Conservation (phyloP, 1,284 basidiomycete species). For the Pulchroboletus neoregius region DNA sequence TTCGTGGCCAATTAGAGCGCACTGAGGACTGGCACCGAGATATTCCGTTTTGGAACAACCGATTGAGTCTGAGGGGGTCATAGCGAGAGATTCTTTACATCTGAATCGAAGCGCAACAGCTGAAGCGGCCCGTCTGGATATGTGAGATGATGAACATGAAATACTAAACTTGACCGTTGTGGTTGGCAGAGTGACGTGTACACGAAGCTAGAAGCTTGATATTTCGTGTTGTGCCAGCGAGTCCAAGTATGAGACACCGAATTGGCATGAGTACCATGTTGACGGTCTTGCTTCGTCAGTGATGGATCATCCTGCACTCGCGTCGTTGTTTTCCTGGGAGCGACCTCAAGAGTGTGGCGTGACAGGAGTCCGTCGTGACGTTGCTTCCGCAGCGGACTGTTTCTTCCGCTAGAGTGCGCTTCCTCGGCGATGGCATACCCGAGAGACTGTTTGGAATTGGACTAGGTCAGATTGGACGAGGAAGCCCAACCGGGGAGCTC, state of each 20-base stretch:
- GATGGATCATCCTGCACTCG: conserved; percentile 17
- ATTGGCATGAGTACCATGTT: neutral
- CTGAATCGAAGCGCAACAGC: neutral
- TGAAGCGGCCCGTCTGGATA: neutral
- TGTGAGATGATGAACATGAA: neutral
- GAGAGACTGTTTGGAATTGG: neutral
- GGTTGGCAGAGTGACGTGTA: neutral
- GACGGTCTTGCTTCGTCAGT: conserved; percentile 17
- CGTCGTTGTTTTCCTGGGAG: neutral
- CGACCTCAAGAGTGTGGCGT: neutral
- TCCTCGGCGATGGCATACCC: conserved; percentile 5
- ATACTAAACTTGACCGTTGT: neutral
- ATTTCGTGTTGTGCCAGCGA: neutral
- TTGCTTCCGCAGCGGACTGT: neutral
- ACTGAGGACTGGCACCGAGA: neutral
- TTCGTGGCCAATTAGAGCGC: neutral
- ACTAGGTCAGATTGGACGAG: neutral
- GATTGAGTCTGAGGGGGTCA: no score
- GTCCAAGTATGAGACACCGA: neutral
- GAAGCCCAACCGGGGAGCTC: conserved; percentile 13
- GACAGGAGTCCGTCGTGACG: neutral
- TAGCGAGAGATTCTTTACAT: no score
- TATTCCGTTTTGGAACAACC: neutral
- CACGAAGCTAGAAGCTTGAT: neutral
- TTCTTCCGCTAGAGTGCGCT: neutral